phyloP scores from a whole-genome alignment of 805 yeast species.

The Wickerhamiella allomyrinae region DNA sequence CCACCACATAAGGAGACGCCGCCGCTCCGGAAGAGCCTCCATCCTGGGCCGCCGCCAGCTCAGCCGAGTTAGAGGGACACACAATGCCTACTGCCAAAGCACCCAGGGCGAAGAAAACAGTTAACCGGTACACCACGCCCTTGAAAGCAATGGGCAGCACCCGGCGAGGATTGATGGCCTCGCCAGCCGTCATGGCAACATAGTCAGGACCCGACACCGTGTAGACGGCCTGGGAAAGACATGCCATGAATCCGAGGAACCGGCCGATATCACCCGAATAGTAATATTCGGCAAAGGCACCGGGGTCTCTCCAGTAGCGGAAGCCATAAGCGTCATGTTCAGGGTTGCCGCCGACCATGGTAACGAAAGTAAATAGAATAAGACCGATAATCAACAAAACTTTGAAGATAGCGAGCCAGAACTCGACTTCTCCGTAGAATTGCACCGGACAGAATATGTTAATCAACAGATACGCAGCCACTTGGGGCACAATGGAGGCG shows the following conservation, averaged over 20 bases:
- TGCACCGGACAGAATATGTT: slow-evolving; percentile 55
- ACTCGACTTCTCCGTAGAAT: slow-evolving; percentile 71
- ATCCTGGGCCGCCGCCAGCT: slow-evolving; percentile 40
- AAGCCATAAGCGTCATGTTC: slow-evolving; percentile 47
- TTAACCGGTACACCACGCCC: slow-evolving; percentile 55
- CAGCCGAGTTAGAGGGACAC: slow-evolving; percentile 55
- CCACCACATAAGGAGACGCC: slow-evolving; percentile 70
- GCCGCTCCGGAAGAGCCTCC: slow-evolving; percentile 61
- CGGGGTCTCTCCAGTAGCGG: slow-evolving; percentile 40
- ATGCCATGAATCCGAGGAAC: slow-evolving; percentile 57
- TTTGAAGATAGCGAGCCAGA: slow-evolving; percentile 63
- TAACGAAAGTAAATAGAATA: slow-evolving; percentile 56
- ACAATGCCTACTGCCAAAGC: slow-evolving; percentile 67
- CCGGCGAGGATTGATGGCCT: slow-evolving; percentile 54
- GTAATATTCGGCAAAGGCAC: slow-evolving; percentile 41
- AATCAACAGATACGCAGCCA: slow-evolving; percentile 45
- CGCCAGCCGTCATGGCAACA: slow-evolving; percentile 75
- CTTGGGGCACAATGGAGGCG: slow-evolving; percentile 50
- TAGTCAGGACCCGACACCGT: slow-evolving; percentile 83
- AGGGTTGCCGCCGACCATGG: slow-evolving; percentile 86
- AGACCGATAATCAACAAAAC: slow-evolving; percentile 62
- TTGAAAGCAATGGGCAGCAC: slow-evolving; percentile 67
- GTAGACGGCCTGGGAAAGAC: slow-evolving; percentile 57
- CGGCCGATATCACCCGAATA: slow-evolving; percentile 46
- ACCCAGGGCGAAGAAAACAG: slow-evolving; percentile 57